Conservation (phyloP, 75 land plant genomes). For the Ceratopteris richardii region DNA sequence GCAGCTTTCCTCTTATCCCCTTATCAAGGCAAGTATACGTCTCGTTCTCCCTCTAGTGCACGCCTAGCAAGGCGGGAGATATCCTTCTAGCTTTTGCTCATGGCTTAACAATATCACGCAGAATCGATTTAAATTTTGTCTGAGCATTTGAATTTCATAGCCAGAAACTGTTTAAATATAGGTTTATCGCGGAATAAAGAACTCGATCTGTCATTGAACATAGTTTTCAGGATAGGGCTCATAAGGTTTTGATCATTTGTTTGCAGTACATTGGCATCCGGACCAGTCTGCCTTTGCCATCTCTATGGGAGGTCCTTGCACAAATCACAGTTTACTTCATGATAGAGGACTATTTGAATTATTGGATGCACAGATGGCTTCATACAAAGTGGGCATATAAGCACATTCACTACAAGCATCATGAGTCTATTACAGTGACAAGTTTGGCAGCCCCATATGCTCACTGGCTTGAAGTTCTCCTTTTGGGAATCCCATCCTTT, state of each 20-base stretch:
- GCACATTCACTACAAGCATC: constrained; percentile 29
- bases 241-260: background rate
- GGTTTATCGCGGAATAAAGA: background rate
- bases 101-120: background rate
- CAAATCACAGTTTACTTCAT: constrained; percentile 21
- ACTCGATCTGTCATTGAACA: too few relatives aligned
- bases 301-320: constrained; percentile 10
- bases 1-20: constrained; percentile 31
- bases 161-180: background rate
- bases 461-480: constrained; percentile 31
- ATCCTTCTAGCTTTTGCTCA: too few relatives aligned
- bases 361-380: constrained; percentile 34
- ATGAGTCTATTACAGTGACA: constrained; percentile 25
- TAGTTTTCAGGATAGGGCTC: background rate
- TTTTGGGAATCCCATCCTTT: constrained; percentile 28
- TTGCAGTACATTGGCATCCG: constrained; percentile 15
- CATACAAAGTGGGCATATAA: constrained; percentile 29
- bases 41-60: background rate
- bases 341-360: constrained; percentile 29
- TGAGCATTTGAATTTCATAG: background rate
- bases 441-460: constrained; percentile 38
- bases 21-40: constrained; percentile 12
- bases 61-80: background rate
- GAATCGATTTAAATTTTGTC: background rate
- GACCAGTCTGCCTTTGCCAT: constrained; percentile 29